Evolutionary conservation across 805 yeast genomes (phyloP), one percentile per base, ranked within the genome.

Genomic region (Teunomyces funiuensis): DNA sequence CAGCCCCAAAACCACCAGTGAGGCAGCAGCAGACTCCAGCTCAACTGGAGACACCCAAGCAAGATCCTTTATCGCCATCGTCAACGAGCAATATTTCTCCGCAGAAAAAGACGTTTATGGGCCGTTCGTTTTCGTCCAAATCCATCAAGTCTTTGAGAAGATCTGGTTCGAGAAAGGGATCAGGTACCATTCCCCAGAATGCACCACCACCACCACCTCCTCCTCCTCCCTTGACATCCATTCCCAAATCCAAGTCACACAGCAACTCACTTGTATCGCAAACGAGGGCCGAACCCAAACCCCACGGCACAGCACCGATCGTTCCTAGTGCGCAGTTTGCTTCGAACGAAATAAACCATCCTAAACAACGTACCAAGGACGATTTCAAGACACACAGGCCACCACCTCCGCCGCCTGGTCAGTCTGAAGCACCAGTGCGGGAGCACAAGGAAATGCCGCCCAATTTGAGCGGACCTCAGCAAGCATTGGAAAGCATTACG

Each of bases 1-100:
- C 87, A 0, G 85, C 87, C 0, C 87, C 87, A 23, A 77, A 74
- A 51, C 85, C 86, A 1, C 75, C 74, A 4, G 50, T 64, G 16
- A 38, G 39, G 8, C 47, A 37, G 26, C 47, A 44, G 16, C 41
- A 38, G 26, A 42, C 40, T 5, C 34, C 41, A 3, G 38, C 39
- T 8, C 22, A 31, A 11, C 28, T 16, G 31, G 18, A 33, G 16
- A 39, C 18, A 19, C 41, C 14, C 41, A 50, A 10, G 33, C 45
- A 17, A n/a, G 20, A 42, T 4, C 39, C 49, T 10, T 16, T 39
- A 18, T 29, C 29, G n/a, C 34, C 34, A 6, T 31, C 58, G n/a
- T 50, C 52, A 0, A 46, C 39, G 8, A 41, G 37, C 7, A 39
- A 46, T 19, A 42, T 34, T 6, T 28, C 50, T 2, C 49, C 53